Evolutionary conservation across 441 rosid species (phyloP).

Genomic region (Euphorbia corollata): DNA sequence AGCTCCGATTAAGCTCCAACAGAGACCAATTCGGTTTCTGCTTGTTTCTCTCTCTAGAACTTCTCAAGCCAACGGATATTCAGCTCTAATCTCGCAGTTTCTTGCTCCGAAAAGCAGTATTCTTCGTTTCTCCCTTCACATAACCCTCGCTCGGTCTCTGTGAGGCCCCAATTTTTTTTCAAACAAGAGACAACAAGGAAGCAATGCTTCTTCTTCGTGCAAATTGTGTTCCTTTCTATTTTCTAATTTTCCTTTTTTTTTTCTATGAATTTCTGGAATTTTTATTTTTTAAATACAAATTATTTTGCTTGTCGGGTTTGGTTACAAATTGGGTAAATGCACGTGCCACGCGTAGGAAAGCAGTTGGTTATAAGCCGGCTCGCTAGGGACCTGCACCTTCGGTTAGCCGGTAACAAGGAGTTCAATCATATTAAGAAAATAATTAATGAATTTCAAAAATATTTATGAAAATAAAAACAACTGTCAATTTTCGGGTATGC

Average conservation of each 20-base stretch:
- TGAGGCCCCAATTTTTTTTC: constrained; percentile 13
- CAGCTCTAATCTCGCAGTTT: constrained; percentile 11
- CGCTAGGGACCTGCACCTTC: constrained; percentile 6
- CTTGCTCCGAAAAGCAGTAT: constrained; percentile 10
- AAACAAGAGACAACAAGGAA: constrained; percentile 26
- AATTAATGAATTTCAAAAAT: too few species aligned
- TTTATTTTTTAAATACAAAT: constrained; percentile 11
- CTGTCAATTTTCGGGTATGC: too few species aligned
- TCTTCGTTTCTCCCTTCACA: constrained; percentile 20
- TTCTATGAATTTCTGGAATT: constrained; percentile 2
- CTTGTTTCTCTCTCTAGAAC: constrained; percentile 16
- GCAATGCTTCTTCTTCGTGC: constrained; percentile 26
- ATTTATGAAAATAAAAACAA: too few species aligned
- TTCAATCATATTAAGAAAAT: too few species aligned
- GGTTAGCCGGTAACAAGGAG: constrained; percentile 14
- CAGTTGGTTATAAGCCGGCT: constrained; percentile 15
- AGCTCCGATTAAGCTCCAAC: constrained; percentile 22
- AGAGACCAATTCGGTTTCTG: constrained; percentile 15
- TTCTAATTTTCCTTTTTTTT: background rate
- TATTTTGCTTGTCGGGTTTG: constrained; percentile 25
- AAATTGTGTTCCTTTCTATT: background rate
- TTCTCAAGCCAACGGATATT: background rate
- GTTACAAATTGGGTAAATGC: constrained; percentile 18
- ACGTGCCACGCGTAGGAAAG: constrained; percentile 28
- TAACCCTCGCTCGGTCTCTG: constrained; percentile 31